These are phyloP conservation scores for Candida chilensis DNA, from an alignment of 805 yeast genomes.

Conservation along the genomic window DNA sequence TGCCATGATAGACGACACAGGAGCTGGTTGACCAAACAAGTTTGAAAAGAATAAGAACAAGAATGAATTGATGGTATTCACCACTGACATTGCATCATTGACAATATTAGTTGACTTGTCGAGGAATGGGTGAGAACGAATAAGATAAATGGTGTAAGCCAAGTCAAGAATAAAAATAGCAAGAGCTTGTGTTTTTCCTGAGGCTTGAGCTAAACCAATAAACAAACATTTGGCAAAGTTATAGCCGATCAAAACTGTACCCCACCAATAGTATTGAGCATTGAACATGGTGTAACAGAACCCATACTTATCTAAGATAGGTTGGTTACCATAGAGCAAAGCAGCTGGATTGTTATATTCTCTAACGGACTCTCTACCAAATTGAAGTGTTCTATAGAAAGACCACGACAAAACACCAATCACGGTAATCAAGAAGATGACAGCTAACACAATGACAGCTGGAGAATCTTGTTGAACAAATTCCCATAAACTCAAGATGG, in stretches of 20 bases:
- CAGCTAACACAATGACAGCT: slow-evolving; percentile 79
- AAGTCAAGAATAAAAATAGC: slow-evolving; percentile 71
- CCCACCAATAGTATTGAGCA: slow-evolving; percentile 80
- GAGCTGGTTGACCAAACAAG: slow-evolving; percentile 71
- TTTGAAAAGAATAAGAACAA: slow-evolving; percentile 81
- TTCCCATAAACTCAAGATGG: slow-evolving; percentile 81
- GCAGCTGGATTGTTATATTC: slow-evolving; percentile 80
- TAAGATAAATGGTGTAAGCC: slow-evolving; percentile 54
- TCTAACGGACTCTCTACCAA: slow-evolving; percentile 54
- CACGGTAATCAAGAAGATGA: slow-evolving; percentile 55
- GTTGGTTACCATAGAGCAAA: slow-evolving; percentile 69
- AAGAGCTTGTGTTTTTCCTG: slow-evolving; percentile 77
- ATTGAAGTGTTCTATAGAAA: slow-evolving; percentile 49
- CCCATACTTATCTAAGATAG: slow-evolving; percentile 71
- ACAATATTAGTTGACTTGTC: slow-evolving; percentile 76
- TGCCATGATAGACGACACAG: slow-evolving; percentile 82
- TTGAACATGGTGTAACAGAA: slow-evolving; percentile 85
- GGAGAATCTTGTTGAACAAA: slow-evolving; percentile 76
- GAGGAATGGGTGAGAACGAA: slow-evolving; percentile 64
- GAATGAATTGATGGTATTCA: slow-evolving; percentile 71
- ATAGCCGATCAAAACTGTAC: slow-evolving; percentile 52
- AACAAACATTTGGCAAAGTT: slow-evolving; percentile 60
- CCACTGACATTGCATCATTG: slow-evolving; percentile 64
- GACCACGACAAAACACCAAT: slow-evolving; percentile 57
- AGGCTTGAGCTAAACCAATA: slow-evolving; percentile 68